Percentiles rank a stretch among this genome's conserved stretches.
Conservation (phyloP, 352 stramenopile genomes). For the Globisporangium mamillatum region DNA sequence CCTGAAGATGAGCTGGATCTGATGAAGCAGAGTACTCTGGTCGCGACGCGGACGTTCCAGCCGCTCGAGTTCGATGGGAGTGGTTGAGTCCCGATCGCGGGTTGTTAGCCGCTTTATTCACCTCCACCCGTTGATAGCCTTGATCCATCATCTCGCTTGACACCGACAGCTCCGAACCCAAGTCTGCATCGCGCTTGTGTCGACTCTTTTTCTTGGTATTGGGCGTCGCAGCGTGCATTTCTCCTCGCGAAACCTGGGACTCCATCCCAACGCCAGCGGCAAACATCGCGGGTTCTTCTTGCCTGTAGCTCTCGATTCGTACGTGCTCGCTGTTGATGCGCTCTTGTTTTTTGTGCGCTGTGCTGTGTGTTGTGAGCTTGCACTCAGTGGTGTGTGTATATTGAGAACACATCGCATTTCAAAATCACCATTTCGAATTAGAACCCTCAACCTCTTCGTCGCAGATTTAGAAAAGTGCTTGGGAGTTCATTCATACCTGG, state of each 20-base stretch:
- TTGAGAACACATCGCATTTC: no score
- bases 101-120: neutral
- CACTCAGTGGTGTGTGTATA: neutral
- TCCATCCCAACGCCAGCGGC: neutral
- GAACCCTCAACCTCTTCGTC: neutral
- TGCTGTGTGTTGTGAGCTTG: neutral
- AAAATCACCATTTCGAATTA: neutral
- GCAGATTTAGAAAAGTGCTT: neutral
- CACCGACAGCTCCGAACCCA: neutral
- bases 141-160: neutral
- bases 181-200: conserved; percentile 9
- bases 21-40: neutral
- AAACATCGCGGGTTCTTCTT: conserved; percentile 1
- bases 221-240: neutral
- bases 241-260: neutral
- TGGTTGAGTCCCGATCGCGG: conserved; percentile 1
- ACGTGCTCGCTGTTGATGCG: neutral
- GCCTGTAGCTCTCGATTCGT: neutral
- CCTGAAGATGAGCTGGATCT: neutral
- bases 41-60: neutral
- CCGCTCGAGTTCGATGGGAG: neutral
- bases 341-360: neutral
- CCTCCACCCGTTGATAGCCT: neutral
- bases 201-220: conserved; percentile 24
- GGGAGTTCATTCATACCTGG: neutral